phyloP scores from a whole-genome alignment of 805 yeast genomes.

The Metschnikowia aberdeeniae region DNA sequence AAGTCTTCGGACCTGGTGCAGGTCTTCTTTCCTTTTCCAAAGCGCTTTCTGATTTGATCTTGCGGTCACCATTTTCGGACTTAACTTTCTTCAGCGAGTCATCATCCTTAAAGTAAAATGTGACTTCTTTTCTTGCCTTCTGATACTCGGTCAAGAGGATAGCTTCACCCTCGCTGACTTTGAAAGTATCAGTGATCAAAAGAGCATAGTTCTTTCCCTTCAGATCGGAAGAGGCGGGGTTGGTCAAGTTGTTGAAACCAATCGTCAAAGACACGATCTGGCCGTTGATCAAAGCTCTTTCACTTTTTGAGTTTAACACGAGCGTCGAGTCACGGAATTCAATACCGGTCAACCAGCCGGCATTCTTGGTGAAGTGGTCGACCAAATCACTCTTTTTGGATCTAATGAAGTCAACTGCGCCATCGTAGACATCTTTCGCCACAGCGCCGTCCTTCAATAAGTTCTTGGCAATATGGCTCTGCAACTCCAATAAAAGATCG shows the following conservation, averaged over 20 bases:
- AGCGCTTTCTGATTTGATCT: slow-evolving; percentile 40
- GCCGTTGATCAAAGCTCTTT: slow-evolving; percentile 62
- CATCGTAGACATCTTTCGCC: slow-evolving; percentile 64
- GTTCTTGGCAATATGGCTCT: slow-evolving; percentile 52
- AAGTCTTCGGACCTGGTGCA: slow-evolving; percentile 55
- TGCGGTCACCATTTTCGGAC: slow-evolving; percentile 17
- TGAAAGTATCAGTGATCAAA: slow-evolving; percentile 75
- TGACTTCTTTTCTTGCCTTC: slow-evolving; percentile 66
- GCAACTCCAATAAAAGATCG: slow-evolving; percentile 68
- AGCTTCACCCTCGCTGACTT: slow-evolving; percentile 60
- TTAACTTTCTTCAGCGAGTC: slow-evolving; percentile 41
- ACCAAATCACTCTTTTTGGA: slow-evolving; percentile 61
- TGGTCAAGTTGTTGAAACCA: slow-evolving; percentile 66
- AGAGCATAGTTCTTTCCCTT: slow-evolving; percentile 63
- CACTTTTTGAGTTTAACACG: slow-evolving; percentile 68
- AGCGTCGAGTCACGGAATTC: slow-evolving; percentile 81
- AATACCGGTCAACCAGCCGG: slow-evolving; percentile 86
- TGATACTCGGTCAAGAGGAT: slow-evolving; percentile 68
- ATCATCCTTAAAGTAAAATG: slow-evolving; percentile 77
- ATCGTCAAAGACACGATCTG: slow-evolving; percentile 71
- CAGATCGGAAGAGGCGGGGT: slow-evolving; percentile 41
- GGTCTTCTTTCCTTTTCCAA: slow-evolving; percentile 27
- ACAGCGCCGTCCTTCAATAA: slow-evolving; percentile 63
- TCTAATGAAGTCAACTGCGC: slow-evolving; percentile 57
- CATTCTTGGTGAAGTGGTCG: slow-evolving; percentile 63